Conservation (phyloP, 768 basidiomycete genomes). For the Serendipita vermifera region DNA sequence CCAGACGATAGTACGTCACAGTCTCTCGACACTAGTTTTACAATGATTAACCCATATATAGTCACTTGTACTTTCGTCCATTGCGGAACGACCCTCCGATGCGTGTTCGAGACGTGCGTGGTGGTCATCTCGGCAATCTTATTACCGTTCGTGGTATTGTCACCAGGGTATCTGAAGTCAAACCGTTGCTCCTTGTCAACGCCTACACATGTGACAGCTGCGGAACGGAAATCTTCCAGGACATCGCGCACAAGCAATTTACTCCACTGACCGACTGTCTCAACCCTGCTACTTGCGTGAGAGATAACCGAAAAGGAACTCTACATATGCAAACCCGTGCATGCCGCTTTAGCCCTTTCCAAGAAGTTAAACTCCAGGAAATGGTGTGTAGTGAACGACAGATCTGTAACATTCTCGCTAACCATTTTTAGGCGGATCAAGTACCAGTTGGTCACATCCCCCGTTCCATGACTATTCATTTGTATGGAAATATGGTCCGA, state of each 20-base stretch:
- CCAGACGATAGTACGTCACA: conserved; percentile 81
- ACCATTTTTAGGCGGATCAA: conserved; percentile 71
- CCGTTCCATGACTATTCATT: conserved; percentile 93
- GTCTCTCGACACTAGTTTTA: conserved; percentile 15
- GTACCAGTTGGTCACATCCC: conserved; percentile 99
- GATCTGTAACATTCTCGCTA: conserved; percentile 10
- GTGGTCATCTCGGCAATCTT: conserved; percentile 72
- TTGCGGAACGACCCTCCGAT: conserved; percentile 33
- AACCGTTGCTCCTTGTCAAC: conserved; percentile 91
- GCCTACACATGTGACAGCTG: conserved; percentile 98
- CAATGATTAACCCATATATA: conserved; percentile 25
- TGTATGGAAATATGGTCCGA: conserved; percentile 81
- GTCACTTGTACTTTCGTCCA: conserved; percentile 90
- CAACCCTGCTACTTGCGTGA: conserved; percentile 71
- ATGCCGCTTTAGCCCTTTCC: conserved; percentile 93
- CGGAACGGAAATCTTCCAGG: conserved; percentile 97
- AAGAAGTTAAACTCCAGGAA: conserved; percentile 97
- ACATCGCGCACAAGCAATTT: conserved; percentile 85
- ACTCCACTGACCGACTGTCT: conserved; percentile 80
- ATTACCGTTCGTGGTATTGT: conserved; percentile 97
- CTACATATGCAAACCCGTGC: conserved; percentile 98
- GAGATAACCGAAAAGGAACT: conserved; percentile 76
- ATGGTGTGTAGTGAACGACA: conserved; percentile 46
- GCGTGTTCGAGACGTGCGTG: conserved; percentile 86
- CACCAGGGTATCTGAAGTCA: conserved; percentile 97